Evolutionary conservation across 306 rosid genomes (phyloP), one percentile per base, ranked within the genome.

Genomic region (Cicer cuneatum): DNA sequence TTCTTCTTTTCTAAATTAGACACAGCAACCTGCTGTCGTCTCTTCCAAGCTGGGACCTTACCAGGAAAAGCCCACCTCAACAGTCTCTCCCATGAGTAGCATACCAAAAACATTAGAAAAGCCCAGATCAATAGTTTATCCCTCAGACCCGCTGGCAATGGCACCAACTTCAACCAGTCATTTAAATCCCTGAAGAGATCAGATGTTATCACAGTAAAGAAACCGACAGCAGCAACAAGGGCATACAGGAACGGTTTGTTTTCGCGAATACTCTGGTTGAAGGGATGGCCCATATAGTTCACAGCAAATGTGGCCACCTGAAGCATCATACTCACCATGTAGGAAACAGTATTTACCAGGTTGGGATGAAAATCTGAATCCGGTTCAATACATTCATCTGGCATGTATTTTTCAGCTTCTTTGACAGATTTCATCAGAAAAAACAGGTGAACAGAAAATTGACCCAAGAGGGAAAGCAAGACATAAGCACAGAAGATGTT

Each of bases 281-380:
- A 95, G 24, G 99, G 99, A 74, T 95, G 99, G 10, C 99, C 98
- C 99, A 92, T 95, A 75, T 95, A 95, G 87, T 95, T 95, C 68
- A 95, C 99, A 40, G 98, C 97, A 60, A 95, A 95, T 40, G 99
- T 95, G n/a, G 99, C 99, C 83, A 95, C 99, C 89, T 95, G 99
- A 67, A 95, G 86, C 99, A 95, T 95, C 99, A 95, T 90, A 88
- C 84, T 85, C 68, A 95, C 99, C 98, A 89, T 95, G 92, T 95
- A 95, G 7, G 99, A 95, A 74, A 92, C 99, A 2, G 99, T 95
- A 61, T 95, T 95, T 51, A 95, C 99, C 78, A 95, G 86, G 78
- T 95, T 95, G 66, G 99, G 99, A 80, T 95, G 99, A 77, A 95
- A 95, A 24, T 67, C 62, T 0, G 99, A 87, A 80, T 95, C 99